phyloP scores from a whole-genome alignment of 1,284 basidiomycete genomes.

The Hemileia vastatrix region DNA sequence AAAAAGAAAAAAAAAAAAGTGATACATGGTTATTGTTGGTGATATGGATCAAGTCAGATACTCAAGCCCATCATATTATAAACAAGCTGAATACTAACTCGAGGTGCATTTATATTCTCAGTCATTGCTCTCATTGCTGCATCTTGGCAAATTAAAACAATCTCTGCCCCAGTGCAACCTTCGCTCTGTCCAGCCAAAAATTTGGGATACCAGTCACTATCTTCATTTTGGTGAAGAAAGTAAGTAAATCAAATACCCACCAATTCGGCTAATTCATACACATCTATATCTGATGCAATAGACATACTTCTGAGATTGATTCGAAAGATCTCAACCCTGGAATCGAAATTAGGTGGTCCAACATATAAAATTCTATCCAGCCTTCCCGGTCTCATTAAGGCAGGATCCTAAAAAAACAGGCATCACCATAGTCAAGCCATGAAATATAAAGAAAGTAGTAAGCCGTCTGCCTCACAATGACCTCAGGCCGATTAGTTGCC shows the following conservation, averaged over 20 bases:
- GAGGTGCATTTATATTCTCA: slow-evolving; percentile 63
- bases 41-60: too few species aligned
- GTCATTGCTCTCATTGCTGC: slow-evolving; percentile 87
- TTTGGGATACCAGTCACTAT: not conserved
- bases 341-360: slow-evolving; percentile 71
- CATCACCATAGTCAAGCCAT: not conserved
- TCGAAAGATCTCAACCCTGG: slow-evolving; percentile 70
- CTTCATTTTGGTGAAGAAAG: not conserved
- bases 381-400: slow-evolving; percentile 85
- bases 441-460: not conserved
- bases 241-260: slow-evolving; percentile 49
- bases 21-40: too few species aligned
- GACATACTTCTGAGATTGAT: slow-evolving; percentile 73
- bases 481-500: slow-evolving; percentile 90
- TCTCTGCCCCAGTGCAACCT: slow-evolving; percentile 93
- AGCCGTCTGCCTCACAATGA: slow-evolving; percentile 54
- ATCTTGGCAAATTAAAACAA: slow-evolving; percentile 86
- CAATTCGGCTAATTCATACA: slow-evolving; percentile 61
- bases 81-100: slow-evolving; percentile 51
- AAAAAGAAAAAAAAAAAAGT: too few species aligned
- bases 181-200: slow-evolving; percentile 55
- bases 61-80: too few species aligned
- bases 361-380: slow-evolving; percentile 93
- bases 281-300: slow-evolving; percentile 59
- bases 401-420: slow-evolving; percentile 61